Conservation (phyloP, 2,329 filamentous ascomycete genomes). For the Leptographium lundbergii region DNA sequence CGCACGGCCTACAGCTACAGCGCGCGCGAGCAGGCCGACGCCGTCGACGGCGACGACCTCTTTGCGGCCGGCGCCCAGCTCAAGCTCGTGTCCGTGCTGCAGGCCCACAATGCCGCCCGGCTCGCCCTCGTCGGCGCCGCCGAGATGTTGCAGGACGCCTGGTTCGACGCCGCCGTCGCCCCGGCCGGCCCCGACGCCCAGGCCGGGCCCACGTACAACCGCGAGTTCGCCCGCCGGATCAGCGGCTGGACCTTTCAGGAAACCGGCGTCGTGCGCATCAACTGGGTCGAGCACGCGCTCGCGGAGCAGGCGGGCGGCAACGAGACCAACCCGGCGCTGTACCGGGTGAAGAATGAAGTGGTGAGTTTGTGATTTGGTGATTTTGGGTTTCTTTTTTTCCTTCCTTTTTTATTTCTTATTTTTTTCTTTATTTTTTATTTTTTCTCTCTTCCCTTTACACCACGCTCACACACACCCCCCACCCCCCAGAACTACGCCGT, state of each 20-base stretch:
- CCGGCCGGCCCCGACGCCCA: slow-evolving; percentile 33
- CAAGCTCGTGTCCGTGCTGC: slow-evolving; percentile 69
- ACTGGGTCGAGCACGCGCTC: slow-evolving; percentile 67
- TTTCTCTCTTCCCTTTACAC: not conserved
- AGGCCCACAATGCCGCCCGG: slow-evolving; percentile 87
- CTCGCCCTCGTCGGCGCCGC: slow-evolving; percentile 74
- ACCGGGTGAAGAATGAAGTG: slow-evolving; percentile 92
- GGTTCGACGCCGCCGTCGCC: slow-evolving; percentile 73
- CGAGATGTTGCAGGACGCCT: slow-evolving; percentile 78
- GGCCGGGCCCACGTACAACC: slow-evolving; percentile 58
- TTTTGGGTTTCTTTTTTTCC: not conserved
- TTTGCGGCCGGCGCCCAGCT: slow-evolving; percentile 79
- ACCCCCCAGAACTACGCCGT: slow-evolving; percentile 67
- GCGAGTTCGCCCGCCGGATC: slow-evolving; percentile 71
- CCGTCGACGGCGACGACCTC: slow-evolving; percentile 57
- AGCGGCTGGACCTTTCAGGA: slow-evolving; percentile 97
- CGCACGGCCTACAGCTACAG: slow-evolving; percentile 87
- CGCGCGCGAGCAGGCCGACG: slow-evolving; percentile 67
- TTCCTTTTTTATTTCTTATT: not conserved
- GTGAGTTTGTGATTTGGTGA: slow-evolving; percentile 61
- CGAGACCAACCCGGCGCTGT: slow-evolving; percentile 71
- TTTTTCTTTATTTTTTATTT: not conserved
- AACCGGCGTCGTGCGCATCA: slow-evolving; percentile 75
- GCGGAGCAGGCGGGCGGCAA: slow-evolving; percentile 40
- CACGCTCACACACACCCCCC: not conserved